A percentile compares a stretch with the other conserved stretches of the same genome.
Conservation (phyloP, 345 rosid genomes). For the Psidium friedrichsthalianum region DNA sequence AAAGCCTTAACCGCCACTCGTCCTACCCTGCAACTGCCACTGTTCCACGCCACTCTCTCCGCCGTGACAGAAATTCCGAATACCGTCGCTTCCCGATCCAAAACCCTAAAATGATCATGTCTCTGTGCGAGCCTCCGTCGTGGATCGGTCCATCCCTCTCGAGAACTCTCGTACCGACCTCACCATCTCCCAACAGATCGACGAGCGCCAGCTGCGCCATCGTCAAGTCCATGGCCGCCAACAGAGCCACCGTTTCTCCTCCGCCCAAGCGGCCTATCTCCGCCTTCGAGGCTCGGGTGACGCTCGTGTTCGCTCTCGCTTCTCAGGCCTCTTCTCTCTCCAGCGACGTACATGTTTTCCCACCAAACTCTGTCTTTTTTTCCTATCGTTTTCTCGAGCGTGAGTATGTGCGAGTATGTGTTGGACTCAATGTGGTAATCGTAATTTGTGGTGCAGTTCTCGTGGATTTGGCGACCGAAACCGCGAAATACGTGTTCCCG, state of each 20-base stretch:
- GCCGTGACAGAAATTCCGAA: neutral
- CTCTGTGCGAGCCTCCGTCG: neutral
- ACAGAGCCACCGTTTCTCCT: constrained; percentile 10
- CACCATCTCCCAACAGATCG: neutral
- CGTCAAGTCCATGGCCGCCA: constrained; percentile 20
- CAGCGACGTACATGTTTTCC: constrained; percentile 67
- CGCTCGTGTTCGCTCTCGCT: constrained; percentile 78
- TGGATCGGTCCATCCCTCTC: neutral
- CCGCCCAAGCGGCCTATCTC: constrained; percentile 35
- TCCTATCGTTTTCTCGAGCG: neutral
- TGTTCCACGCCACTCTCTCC: neutral
- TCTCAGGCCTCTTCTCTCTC: constrained; percentile 59
- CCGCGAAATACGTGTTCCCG: constrained; percentile 67
- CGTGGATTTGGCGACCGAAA: constrained; percentile 53
- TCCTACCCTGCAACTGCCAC: neutral
- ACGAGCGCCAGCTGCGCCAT: neutral
- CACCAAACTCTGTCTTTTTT: neutral
- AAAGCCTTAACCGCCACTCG: neutral
- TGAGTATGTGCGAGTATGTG: neutral
- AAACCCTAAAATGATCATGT: neutral
- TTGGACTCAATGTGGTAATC: neutral
- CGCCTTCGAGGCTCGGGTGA: constrained; percentile 55
- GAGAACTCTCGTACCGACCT: neutral
- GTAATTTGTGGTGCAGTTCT: constrained; percentile 33
- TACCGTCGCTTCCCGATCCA: neutral